Base-by-base conservation (phyloP, 805 yeast genomes). In the Kregervanrija pseudodelftensis region DNA sequence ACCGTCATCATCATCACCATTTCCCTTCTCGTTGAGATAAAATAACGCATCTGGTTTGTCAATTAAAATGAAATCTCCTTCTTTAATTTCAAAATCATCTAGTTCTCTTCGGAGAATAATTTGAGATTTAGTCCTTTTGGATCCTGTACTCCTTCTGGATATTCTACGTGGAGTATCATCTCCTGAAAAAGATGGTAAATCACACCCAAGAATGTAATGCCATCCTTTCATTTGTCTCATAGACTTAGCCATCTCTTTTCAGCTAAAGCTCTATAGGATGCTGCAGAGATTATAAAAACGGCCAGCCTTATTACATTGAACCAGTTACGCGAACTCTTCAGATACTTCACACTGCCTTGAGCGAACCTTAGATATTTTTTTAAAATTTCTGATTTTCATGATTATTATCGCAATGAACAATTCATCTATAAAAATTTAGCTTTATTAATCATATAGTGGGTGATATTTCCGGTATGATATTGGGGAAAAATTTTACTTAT, bases 51-150 rank as follows among this genome's bases (percentile, higher is more conserved):
- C 16, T 8, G 35, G 36, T 11, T 39, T 17, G 31, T 31, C 39
- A 11, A 74, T 64, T 8, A 78, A 56, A 0, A 82, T 54, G 34
- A 74, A 64, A 49, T 77, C 81, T 3, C 89, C 89, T 9, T 68
- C 67, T 22, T 66, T 65, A 15, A 82, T 51, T 39, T 67, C 72
- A 33, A 78, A 48, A 3, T 69, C 74, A 58, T 79, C 85, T 0
- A 51, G 55, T 9, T 61, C 68, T 46, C 81, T 63, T 44, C 59
- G 64, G 17, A 79, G 52, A 4, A 58, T 45, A 11, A 69, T 55
- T 10, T 42, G 40, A 12, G 40, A 37, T 2, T 32, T 34, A 12
- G 14, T 39, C 16, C 42, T 37, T 36, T 36, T 33, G 28, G 49
- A 39, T 22, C 40, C 45, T 33, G 47, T 51, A 36, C 46, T 45